Conservation (phyloP, 176 grass and related monocot species). For the Triticum dicoccoides region DNA sequence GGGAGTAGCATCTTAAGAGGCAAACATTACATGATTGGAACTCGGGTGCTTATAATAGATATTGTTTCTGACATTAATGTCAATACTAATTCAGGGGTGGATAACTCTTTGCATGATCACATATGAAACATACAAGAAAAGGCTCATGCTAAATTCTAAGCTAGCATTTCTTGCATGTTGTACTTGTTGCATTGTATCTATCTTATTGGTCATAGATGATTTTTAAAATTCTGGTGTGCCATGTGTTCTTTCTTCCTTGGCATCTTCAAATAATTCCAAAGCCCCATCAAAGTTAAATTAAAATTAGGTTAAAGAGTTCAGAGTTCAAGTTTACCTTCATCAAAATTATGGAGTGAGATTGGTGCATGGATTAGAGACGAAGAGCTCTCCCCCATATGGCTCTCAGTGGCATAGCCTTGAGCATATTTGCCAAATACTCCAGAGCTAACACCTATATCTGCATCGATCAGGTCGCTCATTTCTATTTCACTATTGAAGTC, state of each 20-base stretch:
- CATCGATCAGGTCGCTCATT: conserved; percentile 49
- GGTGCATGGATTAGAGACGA: conserved; percentile 33
- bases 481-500: conserved; percentile 49
- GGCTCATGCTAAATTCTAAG: neutral
- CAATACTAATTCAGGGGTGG: neutral
- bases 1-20: neutral
- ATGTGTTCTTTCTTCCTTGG: neutral
- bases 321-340: conserved; percentile 38
- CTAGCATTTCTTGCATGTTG: conserved; percentile 1
- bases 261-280: neutral
- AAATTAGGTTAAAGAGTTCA: neutral
- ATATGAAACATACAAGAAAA: neutral
- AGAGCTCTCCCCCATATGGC: conserved; percentile 42
- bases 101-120: neutral
- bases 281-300: neutral
- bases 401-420: conserved; percentile 41
- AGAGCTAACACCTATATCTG: conserved; percentile 40
- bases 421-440: conserved; percentile 50
- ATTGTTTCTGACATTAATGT: neutral
- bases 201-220: neutral
- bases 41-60: neutral
- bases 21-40: neutral
- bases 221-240: neutral
- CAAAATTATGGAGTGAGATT: conserved; percentile 35
- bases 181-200: neutral